Conservation (phyloP, 345 rosid species). For the Lepidium sativum region DNA sequence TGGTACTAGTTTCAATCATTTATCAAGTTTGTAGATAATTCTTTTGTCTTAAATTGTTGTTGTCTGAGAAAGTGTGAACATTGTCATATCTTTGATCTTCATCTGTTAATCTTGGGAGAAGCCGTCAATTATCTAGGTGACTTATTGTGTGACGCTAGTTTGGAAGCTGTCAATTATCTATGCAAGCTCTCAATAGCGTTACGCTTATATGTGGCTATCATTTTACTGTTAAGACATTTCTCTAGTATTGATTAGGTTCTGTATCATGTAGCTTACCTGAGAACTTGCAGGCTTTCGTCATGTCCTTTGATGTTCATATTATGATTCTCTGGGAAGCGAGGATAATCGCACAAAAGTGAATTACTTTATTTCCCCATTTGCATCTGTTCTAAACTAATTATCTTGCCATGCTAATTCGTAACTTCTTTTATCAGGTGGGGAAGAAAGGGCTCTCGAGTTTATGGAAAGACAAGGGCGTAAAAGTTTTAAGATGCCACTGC, state of each 20-base stretch:
- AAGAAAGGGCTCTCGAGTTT: conserved; percentile 76
- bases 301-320: conserved; percentile 1
- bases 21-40: neutral
- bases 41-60: neutral
- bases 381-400: neutral
- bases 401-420: neutral
- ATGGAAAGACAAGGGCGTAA: conserved; percentile 86
- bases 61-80: neutral
- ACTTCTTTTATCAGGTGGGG: conserved; percentile 56
- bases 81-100: neutral
- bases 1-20: neutral
- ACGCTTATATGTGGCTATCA: neutral
- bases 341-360: neutral
- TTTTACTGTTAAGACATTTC: neutral
- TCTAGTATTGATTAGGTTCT: neutral
- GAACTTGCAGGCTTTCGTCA: neutral
- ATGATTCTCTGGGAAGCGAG: neutral
- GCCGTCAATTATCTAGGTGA: neutral
- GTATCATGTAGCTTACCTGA: neutral
- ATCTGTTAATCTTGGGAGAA: neutral
- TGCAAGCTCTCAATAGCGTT: neutral
- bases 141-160: neutral
- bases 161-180: neutral
- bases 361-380: neutral
- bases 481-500: conserved; percentile 49